These are phyloP conservation scores for Dichotomocladium elegans DNA, from an alignment of 371 early-diverging fungal genomes.

Conservation along the genomic window DNA sequence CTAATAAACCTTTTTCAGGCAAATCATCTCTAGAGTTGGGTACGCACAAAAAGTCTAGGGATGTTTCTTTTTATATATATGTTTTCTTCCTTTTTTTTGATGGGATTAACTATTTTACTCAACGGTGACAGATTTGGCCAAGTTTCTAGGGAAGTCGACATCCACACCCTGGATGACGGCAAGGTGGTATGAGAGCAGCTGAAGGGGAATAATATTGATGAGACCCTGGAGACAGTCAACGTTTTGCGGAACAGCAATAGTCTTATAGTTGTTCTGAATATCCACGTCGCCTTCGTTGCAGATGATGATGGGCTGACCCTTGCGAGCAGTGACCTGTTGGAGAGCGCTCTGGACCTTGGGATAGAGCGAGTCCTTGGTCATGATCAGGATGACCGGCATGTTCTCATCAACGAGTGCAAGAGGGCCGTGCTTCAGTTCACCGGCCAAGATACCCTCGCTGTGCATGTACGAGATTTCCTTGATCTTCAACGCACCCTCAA, in stretches of 20 bases:
- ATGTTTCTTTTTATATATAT: too few relatives aligned
- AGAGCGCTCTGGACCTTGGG: constrained; percentile 90
- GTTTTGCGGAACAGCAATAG: constrained; percentile 89
- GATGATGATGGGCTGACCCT: constrained; percentile 94
- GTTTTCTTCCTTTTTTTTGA: too few relatives aligned
- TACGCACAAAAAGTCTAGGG: too few relatives aligned
- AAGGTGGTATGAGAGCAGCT: constrained; percentile 95
- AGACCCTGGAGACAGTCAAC: constrained; percentile 84
- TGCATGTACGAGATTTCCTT: constrained; percentile 98
- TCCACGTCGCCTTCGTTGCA: constrained; percentile 81
- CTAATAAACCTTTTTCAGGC: too few relatives aligned
- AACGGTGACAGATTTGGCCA: constrained; percentile 90
- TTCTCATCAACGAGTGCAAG: constrained; percentile 96
- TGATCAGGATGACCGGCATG: constrained; percentile 80
- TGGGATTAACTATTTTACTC: too few relatives aligned
- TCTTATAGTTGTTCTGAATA: constrained; percentile 57
- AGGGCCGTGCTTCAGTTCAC: constrained; percentile 99
- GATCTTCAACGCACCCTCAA: constrained; percentile 98
- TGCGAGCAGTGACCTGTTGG: constrained; percentile 94
- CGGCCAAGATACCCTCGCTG: constrained; percentile 95
- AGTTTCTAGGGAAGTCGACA: constrained; percentile 98
- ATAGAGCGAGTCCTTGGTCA: constrained; percentile 29
- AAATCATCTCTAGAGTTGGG: too few relatives aligned
- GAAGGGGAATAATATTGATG: constrained; percentile 93
- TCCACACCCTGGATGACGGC: constrained; percentile 93